Evolutionary conservation across 176 grass and related monocot genomes (phyloP), one percentile per base, ranked within the genome.

Genomic region (Metroxylon sagu): DNA sequence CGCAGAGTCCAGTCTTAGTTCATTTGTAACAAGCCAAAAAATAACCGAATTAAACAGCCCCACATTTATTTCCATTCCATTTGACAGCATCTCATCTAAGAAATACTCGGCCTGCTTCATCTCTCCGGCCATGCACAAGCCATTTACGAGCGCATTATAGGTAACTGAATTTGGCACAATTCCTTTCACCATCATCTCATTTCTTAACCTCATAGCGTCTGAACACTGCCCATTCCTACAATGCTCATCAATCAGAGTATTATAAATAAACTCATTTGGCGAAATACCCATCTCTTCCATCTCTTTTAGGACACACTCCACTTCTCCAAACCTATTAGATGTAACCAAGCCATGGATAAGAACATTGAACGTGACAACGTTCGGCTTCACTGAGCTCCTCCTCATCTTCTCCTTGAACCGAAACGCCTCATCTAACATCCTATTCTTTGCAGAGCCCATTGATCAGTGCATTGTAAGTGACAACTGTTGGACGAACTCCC

Each of bases 311-410:
- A 87, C 15, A 26, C 6, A 35, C 31, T 26, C 60, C 5, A 87
- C 80, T 64, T 75, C 83, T 17, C 28, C 67, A 71, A 86, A 78
- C 21, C 68, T 69, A 26, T 87, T 60, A 18, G 21, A 62, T 64
- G 74, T 89, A 61, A 82, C 74, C 67, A 95, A 82, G 23, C 86
- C 91, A 77, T 85, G 87, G 61, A 90, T 90, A 64, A 95, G 74
- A 71, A 87, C 87, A 25, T 77, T 77, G 57, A 86, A 90, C 3
- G 91, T 95, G 53, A 90, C 35, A 35, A 95, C 74, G 14, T 16
- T 84, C 5, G 86, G 91, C 5, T 31, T 77, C n/a, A 90, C 52
- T 5, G 35, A 70, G 50, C 57, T 66, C 73, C 52, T 80, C 27
- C 74, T 56, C 77, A 95, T 87, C 64, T 61, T 83, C 68, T 80